Conservation (phyloP, 2,329 filamentous ascomycete genomes). For the Leptographium wingfieldii region DNA sequence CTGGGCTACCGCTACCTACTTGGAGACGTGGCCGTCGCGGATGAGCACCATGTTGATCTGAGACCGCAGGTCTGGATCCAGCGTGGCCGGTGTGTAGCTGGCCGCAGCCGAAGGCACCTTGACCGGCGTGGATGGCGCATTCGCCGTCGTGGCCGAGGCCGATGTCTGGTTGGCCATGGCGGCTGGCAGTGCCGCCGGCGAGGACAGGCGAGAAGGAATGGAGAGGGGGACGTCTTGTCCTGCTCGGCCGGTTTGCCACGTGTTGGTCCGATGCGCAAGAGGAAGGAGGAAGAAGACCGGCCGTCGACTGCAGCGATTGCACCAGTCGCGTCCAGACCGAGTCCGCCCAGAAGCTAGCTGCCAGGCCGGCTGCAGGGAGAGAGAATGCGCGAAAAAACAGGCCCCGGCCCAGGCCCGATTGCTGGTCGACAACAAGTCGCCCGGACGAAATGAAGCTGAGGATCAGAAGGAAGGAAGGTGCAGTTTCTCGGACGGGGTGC, state of each 20-base stretch:
- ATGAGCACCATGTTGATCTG: conserved; percentile 48
- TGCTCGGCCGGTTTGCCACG: no score
- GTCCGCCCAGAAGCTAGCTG: no score
- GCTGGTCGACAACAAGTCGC: neutral
- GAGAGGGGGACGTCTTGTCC: neutral
- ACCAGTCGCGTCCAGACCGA: neutral
- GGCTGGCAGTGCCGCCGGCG: conserved; percentile 1
- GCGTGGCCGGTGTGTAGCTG: conserved; percentile 46
- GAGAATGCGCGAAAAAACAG: neutral
- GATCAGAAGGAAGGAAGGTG: neutral
- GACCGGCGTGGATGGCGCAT: conserved; percentile 37
- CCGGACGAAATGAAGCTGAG: neutral
- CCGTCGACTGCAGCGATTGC: neutral
- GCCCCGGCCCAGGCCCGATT: neutral
- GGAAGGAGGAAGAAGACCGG: no score
- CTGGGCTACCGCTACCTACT: conserved; percentile 26
- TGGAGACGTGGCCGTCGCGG: conserved; percentile 44
- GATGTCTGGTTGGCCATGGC: conserved; percentile 3
- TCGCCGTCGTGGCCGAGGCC: conserved; percentile 1
- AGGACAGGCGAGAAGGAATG: no score
- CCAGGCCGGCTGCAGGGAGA: no score
- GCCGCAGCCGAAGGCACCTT: conserved; percentile 48
- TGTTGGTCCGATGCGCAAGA: no score
- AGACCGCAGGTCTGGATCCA: conserved; percentile 49
- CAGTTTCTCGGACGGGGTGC: neutral